These are phyloP conservation scores for Echeveria elegans DNA, from an alignment of 164 flowering plant genomes.

Conservation along the genomic window DNA sequence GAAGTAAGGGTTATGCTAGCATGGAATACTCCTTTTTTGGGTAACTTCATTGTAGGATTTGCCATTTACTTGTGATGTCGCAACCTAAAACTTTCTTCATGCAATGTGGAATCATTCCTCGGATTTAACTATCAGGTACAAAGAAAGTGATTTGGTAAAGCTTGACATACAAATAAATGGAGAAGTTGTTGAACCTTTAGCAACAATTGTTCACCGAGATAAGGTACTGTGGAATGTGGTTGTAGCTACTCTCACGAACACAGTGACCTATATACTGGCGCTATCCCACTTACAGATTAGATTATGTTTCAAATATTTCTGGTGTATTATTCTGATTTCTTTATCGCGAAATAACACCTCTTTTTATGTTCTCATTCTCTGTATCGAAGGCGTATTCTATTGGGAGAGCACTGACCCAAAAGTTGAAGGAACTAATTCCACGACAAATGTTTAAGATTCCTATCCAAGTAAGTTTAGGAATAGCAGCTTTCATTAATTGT, in stretches of 20 bases:
- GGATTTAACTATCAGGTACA: slow-evolving; percentile 45
- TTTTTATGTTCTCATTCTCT: not conserved
- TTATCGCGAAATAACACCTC: not conserved
- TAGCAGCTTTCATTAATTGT: not conserved
- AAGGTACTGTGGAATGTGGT: slow-evolving; percentile 39
- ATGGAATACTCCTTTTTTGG: slow-evolving; percentile 88
- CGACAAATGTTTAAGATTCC: slow-evolving; percentile 99
- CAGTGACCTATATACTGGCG: not conserved
- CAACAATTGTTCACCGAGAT: slow-evolving; percentile 93
- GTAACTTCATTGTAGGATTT: slow-evolving; percentile 25
- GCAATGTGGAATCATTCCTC: not conserved
- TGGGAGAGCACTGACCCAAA: slow-evolving; percentile 91
- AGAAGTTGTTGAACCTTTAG: slow-evolving; percentile 77
- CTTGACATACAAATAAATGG: slow-evolving; percentile 91
- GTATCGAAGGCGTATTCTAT: slow-evolving; percentile 68
- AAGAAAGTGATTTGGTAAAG: slow-evolving; percentile 72
- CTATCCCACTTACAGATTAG: not conserved
- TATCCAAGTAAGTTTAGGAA: slow-evolving; percentile 57
- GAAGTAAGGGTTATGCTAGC: slow-evolving; percentile 98
- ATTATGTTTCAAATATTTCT: not conserved
- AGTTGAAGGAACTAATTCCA: slow-evolving; percentile 93
- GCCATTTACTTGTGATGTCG: not conserved
- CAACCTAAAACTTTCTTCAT: not conserved
- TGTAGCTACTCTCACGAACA: not conserved
- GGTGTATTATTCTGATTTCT: not conserved